A percentile compares a stretch with the other conserved stretches of the same genome.
Evolutionary conservation across 192 early-diverging fungal genomes (phyloP).

Genomic region (Spizellomyces punctatus): DNA sequence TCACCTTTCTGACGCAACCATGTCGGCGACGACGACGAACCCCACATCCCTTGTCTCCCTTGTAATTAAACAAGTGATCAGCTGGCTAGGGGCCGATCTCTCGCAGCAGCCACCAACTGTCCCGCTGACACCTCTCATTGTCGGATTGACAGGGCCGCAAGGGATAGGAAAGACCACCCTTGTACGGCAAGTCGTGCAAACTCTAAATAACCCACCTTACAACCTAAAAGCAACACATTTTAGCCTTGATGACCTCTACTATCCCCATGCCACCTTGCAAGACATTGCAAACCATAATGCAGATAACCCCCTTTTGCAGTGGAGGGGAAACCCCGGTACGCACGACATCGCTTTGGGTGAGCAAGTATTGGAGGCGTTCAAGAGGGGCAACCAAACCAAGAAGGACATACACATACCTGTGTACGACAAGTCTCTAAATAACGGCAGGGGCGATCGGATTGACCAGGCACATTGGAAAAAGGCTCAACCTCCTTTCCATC

Average conservation of each 20-base stretch:
- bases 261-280: slow-evolving; percentile 68
- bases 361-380: slow-evolving; percentile 19
- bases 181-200: slow-evolving; percentile 6
- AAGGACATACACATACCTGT: slow-evolving; percentile 52
- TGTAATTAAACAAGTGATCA: no score
- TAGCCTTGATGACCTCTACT: slow-evolving; percentile 81
- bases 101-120: not conserved
- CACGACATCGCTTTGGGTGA: slow-evolving; percentile 77
- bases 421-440: slow-evolving; percentile 79
- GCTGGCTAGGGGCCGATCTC: no score
- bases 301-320: slow-evolving; percentile 74
- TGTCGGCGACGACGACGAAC: no score
- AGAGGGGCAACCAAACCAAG: not conserved
- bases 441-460: slow-evolving; percentile 79
- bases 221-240: slow-evolving; percentile 24
- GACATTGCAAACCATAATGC: slow-evolving; percentile 43
- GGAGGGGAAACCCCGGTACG: slow-evolving; percentile 87
- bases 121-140: slow-evolving; percentile 56
- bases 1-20: no score
- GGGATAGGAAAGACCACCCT: slow-evolving; percentile 69
- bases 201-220: slow-evolving; percentile 1
- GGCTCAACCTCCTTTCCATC: slow-evolving; percentile 61
- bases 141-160: slow-evolving; percentile 82
- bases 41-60: no score
- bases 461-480: slow-evolving; percentile 60